These are phyloP conservation scores for Saturnispora saitoi DNA, from an alignment of 805 yeast genomes.

Conservation along the genomic window DNA sequence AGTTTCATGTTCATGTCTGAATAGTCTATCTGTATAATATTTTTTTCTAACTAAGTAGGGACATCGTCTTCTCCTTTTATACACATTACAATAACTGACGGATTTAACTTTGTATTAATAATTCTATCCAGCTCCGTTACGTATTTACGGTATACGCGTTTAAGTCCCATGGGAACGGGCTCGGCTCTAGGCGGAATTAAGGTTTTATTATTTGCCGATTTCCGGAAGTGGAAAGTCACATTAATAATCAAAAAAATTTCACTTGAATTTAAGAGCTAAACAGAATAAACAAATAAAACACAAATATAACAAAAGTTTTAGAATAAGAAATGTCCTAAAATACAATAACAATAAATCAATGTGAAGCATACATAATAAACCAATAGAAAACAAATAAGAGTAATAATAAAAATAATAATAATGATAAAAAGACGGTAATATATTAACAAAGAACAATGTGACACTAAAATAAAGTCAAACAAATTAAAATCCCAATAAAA, in stretches of 20 bases:
- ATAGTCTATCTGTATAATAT: not conserved
- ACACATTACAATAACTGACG: not conserved
- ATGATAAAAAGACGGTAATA: not conserved
- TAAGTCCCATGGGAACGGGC: not conserved
- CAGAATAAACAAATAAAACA: not conserved
- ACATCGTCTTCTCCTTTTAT: not conserved
- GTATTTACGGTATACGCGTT: not conserved
- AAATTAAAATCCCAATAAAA: constrained; percentile 1
- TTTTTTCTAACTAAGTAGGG: not conserved
- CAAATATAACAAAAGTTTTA: not conserved
- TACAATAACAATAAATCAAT: not conserved
- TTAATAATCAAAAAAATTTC: not conserved
- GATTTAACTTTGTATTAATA: not conserved
- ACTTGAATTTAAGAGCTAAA: not conserved
- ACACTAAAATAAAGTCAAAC: not conserved
- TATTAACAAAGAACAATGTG: not conserved
- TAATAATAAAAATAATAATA: not conserved
- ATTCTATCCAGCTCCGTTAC: not conserved
- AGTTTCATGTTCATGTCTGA: not conserved
- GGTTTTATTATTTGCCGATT: not conserved
- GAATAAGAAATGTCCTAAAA: not conserved
- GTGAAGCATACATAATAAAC: not conserved
- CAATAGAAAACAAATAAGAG: not conserved
- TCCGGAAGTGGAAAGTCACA: not conserved
- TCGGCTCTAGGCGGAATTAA: not conserved